These are phyloP conservation scores for Arthrobotrys pseudoclavata DNA, from an alignment of 2,329 filamentous ascomycete species.

Conservation along the genomic window DNA sequence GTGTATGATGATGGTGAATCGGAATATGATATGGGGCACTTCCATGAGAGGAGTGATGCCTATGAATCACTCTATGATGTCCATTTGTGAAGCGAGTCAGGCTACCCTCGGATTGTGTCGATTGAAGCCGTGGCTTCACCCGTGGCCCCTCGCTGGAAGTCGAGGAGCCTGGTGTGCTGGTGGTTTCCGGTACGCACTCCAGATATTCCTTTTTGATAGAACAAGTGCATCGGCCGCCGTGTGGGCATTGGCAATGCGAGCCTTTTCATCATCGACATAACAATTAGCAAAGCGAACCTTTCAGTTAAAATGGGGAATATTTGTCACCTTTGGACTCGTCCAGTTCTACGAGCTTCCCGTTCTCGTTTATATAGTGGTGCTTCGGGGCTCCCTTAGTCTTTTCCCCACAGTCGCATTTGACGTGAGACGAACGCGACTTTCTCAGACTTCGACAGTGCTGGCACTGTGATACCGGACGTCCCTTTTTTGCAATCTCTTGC, in stretches of 20 bases:
- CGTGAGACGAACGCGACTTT: slow-evolving; percentile 93
- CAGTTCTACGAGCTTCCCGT: slow-evolving; percentile 57
- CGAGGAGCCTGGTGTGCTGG: slow-evolving; percentile 70
- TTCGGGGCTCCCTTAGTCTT: slow-evolving; percentile 73
- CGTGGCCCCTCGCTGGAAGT: slow-evolving; percentile 65
- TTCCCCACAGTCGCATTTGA: slow-evolving; percentile 97
- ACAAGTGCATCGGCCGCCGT: slow-evolving; percentile 77
- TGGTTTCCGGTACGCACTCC: slow-evolving; percentile 76
- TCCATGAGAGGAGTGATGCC: slow-evolving; percentile 75
- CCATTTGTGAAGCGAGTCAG: slow-evolving; percentile 74
- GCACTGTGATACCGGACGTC: slow-evolving; percentile 96
- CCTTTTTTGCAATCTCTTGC: slow-evolving; percentile 97
- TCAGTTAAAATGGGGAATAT: neutral
- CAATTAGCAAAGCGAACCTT: slow-evolving; percentile 25
- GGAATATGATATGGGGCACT: slow-evolving; percentile 74
- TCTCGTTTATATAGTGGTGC: slow-evolving; percentile 59
- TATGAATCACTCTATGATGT: slow-evolving; percentile 75
- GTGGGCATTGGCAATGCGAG: slow-evolving; percentile 79
- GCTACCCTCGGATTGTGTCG: slow-evolving; percentile 73
- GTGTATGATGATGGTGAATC: slow-evolving; percentile 72
- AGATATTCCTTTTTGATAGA: slow-evolving; percentile 75
- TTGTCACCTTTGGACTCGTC: slow-evolving; percentile 57
- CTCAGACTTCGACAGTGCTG: slow-evolving; percentile 95
- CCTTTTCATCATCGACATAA: slow-evolving; percentile 63
- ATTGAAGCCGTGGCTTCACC: slow-evolving; percentile 74